Evolutionary conservation across 1,139 yeast species (phyloP).

Genomic region (Pichia sp.): DNA sequence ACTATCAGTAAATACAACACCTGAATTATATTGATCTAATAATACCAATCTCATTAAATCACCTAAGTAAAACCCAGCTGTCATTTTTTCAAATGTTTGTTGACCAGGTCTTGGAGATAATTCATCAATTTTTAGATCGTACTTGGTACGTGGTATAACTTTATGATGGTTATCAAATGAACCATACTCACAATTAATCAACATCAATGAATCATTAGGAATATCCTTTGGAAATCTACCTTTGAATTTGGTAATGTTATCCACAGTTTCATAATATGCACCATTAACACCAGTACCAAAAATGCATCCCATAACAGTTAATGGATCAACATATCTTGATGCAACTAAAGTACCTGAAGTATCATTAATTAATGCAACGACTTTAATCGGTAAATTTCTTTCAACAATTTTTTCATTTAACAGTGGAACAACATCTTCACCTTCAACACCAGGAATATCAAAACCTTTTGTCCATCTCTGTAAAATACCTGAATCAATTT

Average conservation of each 20-base stretch:
- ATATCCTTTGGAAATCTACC: constrained; percentile 67
- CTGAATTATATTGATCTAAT: constrained; percentile 62
- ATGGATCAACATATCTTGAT: constrained; percentile 85
- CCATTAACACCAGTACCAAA: constrained; percentile 99
- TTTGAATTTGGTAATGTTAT: constrained; percentile 76
- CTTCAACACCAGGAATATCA: constrained; percentile 91
- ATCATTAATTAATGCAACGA: constrained; percentile 92
- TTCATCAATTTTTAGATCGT: constrained; percentile 71
- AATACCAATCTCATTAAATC: constrained; percentile 81
- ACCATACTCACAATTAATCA: constrained; percentile 97
- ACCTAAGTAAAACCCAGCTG: constrained; percentile 94
- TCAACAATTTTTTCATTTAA: constrained; percentile 70
- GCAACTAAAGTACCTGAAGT: constrained; percentile 98
- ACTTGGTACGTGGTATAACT: constrained; percentile 85
- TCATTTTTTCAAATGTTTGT: constrained; percentile 96
- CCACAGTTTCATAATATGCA: constrained; percentile 82
- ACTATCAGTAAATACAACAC: constrained; percentile 37
- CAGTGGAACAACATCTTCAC: constrained; percentile 90
- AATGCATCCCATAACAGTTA: constrained; percentile 91
- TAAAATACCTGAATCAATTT: constrained; percentile 78
- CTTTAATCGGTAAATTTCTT: constrained; percentile 69
- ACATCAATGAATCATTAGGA: constrained; percentile 66
- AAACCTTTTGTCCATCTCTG: constrained; percentile 99
- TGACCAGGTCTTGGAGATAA: constrained; percentile 97
- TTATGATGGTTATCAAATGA: constrained; percentile 90